phyloP scores from a whole-genome alignment of 2,329 filamentous ascomycete species.

The Phialophora tarda region DNA sequence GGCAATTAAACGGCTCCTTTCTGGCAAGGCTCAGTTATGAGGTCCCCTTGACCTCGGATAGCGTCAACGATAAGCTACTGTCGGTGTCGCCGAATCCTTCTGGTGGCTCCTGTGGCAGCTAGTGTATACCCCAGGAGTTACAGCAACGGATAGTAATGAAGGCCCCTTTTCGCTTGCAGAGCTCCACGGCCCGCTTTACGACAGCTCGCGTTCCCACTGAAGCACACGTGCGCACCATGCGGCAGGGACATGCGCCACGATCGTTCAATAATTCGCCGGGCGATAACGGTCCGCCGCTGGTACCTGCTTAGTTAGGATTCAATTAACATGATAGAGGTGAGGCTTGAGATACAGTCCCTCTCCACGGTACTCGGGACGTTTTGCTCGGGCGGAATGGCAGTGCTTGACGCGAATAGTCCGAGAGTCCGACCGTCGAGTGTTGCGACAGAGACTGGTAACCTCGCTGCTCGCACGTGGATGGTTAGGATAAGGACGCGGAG shows the following conservation, averaged over 20 bases:
- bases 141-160: background rate
- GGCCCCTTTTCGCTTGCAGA: background rate
- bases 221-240: background rate
- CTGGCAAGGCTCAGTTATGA: slow-evolving; percentile 23
- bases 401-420: no score
- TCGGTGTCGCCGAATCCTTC: background rate
- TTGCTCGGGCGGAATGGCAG: background rate
- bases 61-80: background rate
- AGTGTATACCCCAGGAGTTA: background rate
- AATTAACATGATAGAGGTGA: background rate
- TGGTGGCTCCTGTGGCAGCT: background rate
- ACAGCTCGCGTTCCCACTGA: background rate
- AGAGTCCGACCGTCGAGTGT: background rate
- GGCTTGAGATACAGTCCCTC: background rate
- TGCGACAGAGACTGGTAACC: background rate
- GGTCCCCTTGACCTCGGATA: background rate
- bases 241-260: background rate
- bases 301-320: background rate
- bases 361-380: background rate
- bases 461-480: background rate
- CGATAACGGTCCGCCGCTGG: background rate
- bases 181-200: background rate
- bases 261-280: background rate
- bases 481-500: background rate
- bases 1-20: slow-evolving; percentile 13